Evolutionary conservation across 2,329 filamentous ascomycete species (phyloP).

Genomic region (Hymenoscyphus infarciens): DNA sequence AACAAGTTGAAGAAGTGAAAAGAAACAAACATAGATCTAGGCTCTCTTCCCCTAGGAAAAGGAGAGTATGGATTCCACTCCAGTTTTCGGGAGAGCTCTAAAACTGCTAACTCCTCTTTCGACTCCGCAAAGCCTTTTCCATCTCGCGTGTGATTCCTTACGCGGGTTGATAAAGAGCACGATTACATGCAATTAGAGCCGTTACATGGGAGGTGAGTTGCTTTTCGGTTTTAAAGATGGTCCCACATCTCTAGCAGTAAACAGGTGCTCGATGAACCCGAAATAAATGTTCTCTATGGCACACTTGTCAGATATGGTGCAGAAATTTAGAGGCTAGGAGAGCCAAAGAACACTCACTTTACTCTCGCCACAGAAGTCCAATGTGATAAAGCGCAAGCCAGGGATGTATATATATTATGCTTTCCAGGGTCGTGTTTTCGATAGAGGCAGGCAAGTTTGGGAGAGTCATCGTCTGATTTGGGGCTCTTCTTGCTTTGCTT

Average conservation of each 20-base stretch:
- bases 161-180: too few relatives aligned
- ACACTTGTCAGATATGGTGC: background rate
- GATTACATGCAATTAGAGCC: too few relatives aligned
- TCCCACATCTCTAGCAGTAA: background rate
- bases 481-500: background rate
- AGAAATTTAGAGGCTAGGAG: background rate
- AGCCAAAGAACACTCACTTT: background rate
- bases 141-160: too few relatives aligned
- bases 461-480: background rate
- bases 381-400: background rate
- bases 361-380: background rate
- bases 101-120: too few relatives aligned
- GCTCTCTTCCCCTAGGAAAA: too few relatives aligned
- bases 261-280: background rate
- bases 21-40: too few relatives aligned
- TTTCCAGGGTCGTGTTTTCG: background rate
- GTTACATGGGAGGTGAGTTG: background rate
- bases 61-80: too few relatives aligned
- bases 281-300: slow-evolving; percentile 2
- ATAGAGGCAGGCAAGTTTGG: slow-evolving; percentile 1
- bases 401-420: background rate
- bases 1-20: too few relatives aligned
- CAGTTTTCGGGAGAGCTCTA: too few relatives aligned
- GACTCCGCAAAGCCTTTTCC: too few relatives aligned
- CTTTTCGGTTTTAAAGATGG: background rate